Evolutionary conservation across 768 basidiomycete genomes (phyloP).

Genomic region (Obba rivulosa): DNA sequence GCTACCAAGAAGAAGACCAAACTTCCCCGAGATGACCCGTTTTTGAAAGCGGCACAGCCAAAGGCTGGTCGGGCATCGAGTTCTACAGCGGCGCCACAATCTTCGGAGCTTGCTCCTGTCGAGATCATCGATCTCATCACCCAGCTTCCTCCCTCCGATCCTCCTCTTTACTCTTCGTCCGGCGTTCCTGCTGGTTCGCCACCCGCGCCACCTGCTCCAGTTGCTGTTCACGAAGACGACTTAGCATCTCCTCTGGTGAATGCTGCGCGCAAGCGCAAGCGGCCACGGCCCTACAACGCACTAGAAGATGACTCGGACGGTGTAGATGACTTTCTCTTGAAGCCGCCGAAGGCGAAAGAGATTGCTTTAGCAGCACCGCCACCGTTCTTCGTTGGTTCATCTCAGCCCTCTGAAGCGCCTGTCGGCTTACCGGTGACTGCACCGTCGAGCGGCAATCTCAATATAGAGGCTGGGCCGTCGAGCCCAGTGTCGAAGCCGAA

Average conservation of each 20-base stretch:
- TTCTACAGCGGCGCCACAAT: too few relatives aligned
- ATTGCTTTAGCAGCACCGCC: constrained; percentile 5
- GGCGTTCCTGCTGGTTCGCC: neutral
- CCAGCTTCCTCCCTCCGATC: constrained; percentile 22
- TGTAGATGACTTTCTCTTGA: neutral
- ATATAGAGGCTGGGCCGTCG: neutral
- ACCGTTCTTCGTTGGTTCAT: constrained; percentile 13
- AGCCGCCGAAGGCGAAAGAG: neutral
- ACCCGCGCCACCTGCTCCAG: neutral
- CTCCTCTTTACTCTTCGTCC: constrained; percentile 8
- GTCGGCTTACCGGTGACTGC: neutral
- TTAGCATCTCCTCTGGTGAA: neutral
- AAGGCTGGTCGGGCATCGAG: too few relatives aligned
- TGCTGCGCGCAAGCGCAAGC: constrained; percentile 1
- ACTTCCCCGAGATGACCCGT: too few relatives aligned
- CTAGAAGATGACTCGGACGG: neutral
- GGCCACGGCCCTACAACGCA: neutral
- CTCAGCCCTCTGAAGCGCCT: constrained; percentile 6
- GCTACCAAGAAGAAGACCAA: too few relatives aligned
- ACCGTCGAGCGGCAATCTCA: neutral
- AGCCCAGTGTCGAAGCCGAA: constrained; percentile 5
- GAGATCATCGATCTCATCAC: constrained; percentile 11
- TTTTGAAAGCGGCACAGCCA: too few relatives aligned
- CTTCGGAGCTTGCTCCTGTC: too few relatives aligned
- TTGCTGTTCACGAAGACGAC: neutral